These are phyloP conservation scores for Pilatotrama ljubarskyi DNA, from an alignment of 768 basidiomycete genomes.

Conservation along the genomic window DNA sequence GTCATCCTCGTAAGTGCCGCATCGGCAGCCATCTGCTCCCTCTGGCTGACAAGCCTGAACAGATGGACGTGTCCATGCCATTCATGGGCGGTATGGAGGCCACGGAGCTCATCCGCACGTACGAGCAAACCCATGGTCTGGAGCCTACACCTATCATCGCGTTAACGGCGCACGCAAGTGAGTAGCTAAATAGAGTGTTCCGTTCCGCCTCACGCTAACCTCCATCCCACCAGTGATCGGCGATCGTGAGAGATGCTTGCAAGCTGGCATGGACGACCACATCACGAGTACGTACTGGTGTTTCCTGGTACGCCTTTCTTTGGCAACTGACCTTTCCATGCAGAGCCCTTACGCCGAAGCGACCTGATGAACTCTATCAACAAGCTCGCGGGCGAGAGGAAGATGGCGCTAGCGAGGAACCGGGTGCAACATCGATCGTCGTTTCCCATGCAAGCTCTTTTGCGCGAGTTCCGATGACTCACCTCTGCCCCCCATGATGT, in stretches of 20 bases:
- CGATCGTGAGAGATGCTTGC: conserved; percentile 71
- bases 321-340: conserved; percentile 9
- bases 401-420: conserved; percentile 22
- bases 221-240: conserved; percentile 70
- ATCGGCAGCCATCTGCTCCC: neutral
- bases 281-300: conserved; percentile 65
- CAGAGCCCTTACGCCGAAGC: conserved; percentile 77
- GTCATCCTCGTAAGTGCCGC: conserved; percentile 76
- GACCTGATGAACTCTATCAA: conserved; percentile 82
- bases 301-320: neutral
- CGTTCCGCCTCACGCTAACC: conserved; percentile 12
- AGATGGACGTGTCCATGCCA: conserved; percentile 99
- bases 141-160: conserved; percentile 90
- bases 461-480: conserved; percentile 26
- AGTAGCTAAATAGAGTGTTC: conserved; percentile 36
- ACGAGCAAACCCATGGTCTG: conserved; percentile 72
- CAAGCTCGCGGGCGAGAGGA: conserved; percentile 70
- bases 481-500: neutral
- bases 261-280: conserved; percentile 83
- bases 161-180: conserved; percentile 94
- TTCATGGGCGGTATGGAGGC: conserved; percentile 99
- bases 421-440: conserved; percentile 23
- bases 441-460: conserved; percentile 20
- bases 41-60: neutral
- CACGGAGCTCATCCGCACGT: conserved; percentile 86